A percentile compares a stretch with the other conserved stretches of the same genome.
These are phyloP conservation scores for Jamesozyma spencerorum DNA, from an alignment of 805 yeast species.

Conservation along the genomic window DNA sequence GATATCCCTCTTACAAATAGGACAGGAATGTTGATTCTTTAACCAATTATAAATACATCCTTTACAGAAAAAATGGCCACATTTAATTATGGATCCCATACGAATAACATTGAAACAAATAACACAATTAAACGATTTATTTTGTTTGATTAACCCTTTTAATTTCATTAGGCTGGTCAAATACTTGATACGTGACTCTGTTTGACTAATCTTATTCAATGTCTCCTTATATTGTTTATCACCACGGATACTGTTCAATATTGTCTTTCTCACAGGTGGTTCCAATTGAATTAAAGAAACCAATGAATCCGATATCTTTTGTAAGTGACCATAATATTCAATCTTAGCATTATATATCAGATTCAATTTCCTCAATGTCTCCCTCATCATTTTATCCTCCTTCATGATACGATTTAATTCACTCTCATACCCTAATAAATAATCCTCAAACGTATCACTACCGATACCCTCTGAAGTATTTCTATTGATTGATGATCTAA, in stretches of 20 bases:
- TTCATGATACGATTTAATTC: conserved; percentile 14
- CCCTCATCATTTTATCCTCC: conserved; percentile 28
- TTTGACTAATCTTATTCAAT: conserved; percentile 19
- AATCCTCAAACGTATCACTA: conserved; percentile 19
- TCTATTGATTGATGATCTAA: conserved; percentile 9
- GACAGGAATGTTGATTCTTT: conserved; percentile 50
- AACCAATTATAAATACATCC: conserved; percentile 77
- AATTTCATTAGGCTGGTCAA: conserved; percentile 34
- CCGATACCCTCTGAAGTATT: conserved; percentile 4
- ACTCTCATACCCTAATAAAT: conserved; percentile 17
- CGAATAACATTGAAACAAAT: conserved; percentile 68
- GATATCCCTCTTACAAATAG: conserved; percentile 63
- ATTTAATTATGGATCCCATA: conserved; percentile 71
- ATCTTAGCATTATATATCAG: conserved; percentile 70
- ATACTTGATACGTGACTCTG: conserved; percentile 40
- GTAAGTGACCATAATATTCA: conserved; percentile 75
- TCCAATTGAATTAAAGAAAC: conserved; percentile 35
- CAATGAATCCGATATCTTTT: conserved; percentile 77
- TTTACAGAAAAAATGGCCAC: conserved; percentile 89
- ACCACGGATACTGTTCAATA: conserved; percentile 18
- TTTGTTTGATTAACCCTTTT: conserved; percentile 22
- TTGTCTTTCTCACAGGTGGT: conserved; percentile 8
- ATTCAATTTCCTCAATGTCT: conserved; percentile 44
- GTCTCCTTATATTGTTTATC: conserved; percentile 17
- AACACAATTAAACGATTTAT: conserved; percentile 43